phyloP scores from a whole-genome alignment of 345 rosid genomes.

The Dovyalis caffra region DNA sequence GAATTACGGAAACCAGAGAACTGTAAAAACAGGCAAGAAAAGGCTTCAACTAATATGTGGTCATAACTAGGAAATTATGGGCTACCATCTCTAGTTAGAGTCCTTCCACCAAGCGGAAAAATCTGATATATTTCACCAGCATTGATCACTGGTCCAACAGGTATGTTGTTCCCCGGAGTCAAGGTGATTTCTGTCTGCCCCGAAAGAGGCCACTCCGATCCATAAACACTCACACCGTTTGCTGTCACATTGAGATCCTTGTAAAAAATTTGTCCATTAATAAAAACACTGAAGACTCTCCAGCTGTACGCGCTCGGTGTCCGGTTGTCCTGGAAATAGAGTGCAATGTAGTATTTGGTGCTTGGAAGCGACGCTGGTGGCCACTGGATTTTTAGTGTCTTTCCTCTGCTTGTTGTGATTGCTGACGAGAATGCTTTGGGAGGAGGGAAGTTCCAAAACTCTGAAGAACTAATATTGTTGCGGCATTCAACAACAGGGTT shows the following conservation, averaged over 20 bases:
- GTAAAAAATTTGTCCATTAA: slow-evolving; percentile 63
- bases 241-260: slow-evolving; percentile 60
- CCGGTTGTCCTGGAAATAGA: slow-evolving; percentile 78
- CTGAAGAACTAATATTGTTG: slow-evolving; percentile 38
- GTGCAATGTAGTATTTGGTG: slow-evolving; percentile 62
- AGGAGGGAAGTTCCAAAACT: slow-evolving; percentile 82
- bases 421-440: slow-evolving; percentile 46
- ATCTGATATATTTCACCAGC: slow-evolving; percentile 82
- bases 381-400: slow-evolving; percentile 57
- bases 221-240: slow-evolving; percentile 59
- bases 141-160: slow-evolving; percentile 65
- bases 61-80: slow-evolving; percentile 8
- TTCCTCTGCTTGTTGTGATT: slow-evolving; percentile 53
- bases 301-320: slow-evolving; percentile 55
- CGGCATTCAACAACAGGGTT: slow-evolving; percentile 38
- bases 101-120: slow-evolving; percentile 62
- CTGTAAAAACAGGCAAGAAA: background rate
- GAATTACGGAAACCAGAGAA: slow-evolving; percentile 4
- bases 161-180: slow-evolving; percentile 42
- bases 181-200: slow-evolving; percentile 60
- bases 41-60: background rate
- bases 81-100: slow-evolving; percentile 69
- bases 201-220: slow-evolving; percentile 68
- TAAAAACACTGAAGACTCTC: slow-evolving; percentile 66
- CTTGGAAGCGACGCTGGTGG: slow-evolving; percentile 56